Evolutionary conservation across 2,329 filamentous ascomycete species (phyloP), one percentile per base, ranked within the genome.

Genomic region (Xylariales sp.): DNA sequence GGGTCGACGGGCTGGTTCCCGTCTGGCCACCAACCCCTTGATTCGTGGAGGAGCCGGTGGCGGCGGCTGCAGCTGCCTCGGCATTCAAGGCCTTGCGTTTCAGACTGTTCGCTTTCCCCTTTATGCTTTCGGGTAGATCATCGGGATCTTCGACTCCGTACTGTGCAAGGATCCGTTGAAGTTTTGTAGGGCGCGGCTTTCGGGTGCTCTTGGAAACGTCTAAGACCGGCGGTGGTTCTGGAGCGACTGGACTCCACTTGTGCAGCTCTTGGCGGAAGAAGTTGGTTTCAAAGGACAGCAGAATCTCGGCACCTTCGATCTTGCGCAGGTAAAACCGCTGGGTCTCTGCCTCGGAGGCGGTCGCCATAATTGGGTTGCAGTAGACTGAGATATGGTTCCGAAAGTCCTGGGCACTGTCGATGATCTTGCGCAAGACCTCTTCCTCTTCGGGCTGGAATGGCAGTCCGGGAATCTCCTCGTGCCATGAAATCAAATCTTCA

Each of bases 401-500:
- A 66, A 97, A 98, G 3, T 78, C 78, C 46, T 83, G 78, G 4
- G 90, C 91, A 50, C 88, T 86, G 39, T 88, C 78, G 55, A 96
- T 86, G 43, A 98, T 95, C 32, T 80, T 83, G n/a, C 79, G 76
- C 5, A 98, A 71, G 1, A 90, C 78, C 6, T 90, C 83, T 60
- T 97, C 89, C 59, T 98, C 93, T 46, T 97, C 93, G 0, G 93
- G 91, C 53, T 96, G 93, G 67, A 98, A 98, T 1, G 93, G 93
- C 4, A 96, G 70, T 27, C 60, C 66, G 2, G 76, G 67, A 34
- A 97, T 83, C 59, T 97, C 91, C 7, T 90, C 85, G 42, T 89
- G 82, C 80, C 94, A 93, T 2, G 74, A 67, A 42, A 86, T 73
- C 13, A 98, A 70, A 50, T 97, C 90, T 59, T 98, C 93, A 1